phyloP scores from a whole-genome alignment of 768 basidiomycete genomes.

The Galerina marginata region DNA sequence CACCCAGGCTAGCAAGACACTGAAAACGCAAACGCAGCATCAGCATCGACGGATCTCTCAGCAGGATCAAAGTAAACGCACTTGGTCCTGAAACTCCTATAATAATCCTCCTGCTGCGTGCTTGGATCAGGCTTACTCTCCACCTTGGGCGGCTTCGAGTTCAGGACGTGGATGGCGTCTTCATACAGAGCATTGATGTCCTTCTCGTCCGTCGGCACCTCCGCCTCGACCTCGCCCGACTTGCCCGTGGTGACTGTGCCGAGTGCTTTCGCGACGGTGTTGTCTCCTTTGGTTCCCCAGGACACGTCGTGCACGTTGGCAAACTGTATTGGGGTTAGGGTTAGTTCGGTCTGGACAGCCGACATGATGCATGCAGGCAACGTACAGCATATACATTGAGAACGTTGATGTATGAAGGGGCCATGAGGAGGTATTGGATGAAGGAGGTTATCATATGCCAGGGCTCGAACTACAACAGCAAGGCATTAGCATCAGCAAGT shows the following conservation, averaged over 20 bases:
- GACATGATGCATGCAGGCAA: neutral
- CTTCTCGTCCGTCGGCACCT: conserved; percentile 83
- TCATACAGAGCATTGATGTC: conserved; percentile 92
- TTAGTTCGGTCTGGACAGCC: neutral
- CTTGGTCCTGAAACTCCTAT: conserved; percentile 91
- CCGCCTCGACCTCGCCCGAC: conserved; percentile 67
- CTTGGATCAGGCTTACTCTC: conserved; percentile 63
- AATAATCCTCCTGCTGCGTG: conserved; percentile 85
- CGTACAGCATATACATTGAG: conserved; percentile 88
- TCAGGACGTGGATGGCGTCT: conserved; percentile 84
- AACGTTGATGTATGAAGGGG: conserved; percentile 92
- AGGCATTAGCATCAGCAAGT: neutral
- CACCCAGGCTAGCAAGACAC: conserved; percentile 86
- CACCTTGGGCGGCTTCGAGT: conserved; percentile 76
- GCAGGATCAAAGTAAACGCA: conserved; percentile 37
- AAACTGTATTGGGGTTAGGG: conserved; percentile 51
- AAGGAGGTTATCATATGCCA: conserved; percentile 99
- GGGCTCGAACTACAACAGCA: conserved; percentile 79
- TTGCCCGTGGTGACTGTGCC: conserved; percentile 80
- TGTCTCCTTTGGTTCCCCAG: conserved; percentile 97
- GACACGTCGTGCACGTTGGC: conserved; percentile 91
- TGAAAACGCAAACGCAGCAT: conserved; percentile 27
- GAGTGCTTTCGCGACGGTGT: conserved; percentile 83
- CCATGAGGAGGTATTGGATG: conserved; percentile 89
- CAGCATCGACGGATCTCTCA: conserved; percentile 12